Base-by-base conservation (phyloP, 108 stramenopile genomes). In the Cyclotella sp. region DNA sequence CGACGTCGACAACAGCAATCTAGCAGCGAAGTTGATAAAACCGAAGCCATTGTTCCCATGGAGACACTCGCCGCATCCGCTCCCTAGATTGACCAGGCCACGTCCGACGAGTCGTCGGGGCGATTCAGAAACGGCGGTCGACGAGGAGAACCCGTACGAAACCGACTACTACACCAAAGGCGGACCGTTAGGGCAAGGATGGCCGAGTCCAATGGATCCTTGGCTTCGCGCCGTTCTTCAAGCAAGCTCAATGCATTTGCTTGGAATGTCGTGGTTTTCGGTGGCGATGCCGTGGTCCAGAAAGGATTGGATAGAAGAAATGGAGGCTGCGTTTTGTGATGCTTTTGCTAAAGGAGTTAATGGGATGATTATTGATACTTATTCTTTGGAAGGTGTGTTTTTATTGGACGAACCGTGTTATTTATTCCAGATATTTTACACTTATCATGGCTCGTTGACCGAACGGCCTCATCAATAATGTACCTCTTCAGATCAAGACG, bases 1-100 rank as follows among this genome's bases (percentile, higher is more conserved):
- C 42, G 55, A 67, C 19, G 43, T 47, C 26, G 65, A 54, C 24
- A 58, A 22, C 7, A 11, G 14, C 40, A 47, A 52, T 24, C 39
- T 51, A 27, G 46, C 64, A 49, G 66, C 65, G 4, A 51, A 68
- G 18, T 18, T 29, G n/a, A 16, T 79, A 0, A 67, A 72, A 57
- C 78, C 78, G 0, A 53, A 65, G 24, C 60, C 78, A 13, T 52
- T 73, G n/a, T 79, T 79, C 46, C 78, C 78, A 29, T 79, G 78
- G 78, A 58, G 78, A 8, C 63, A 63, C 43, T 73, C 65, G 29
- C 58, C 78, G 7, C 21, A 69, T 61, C 72, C 72, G 29, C 67
- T 79, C 0, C 78, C 78, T 19, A 65, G 78, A n/a, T n/a, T n/a
- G n/a, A n/a, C n/a, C n/a, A n/a, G n/a, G n/a, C n/a, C n/a, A n/a